Evolutionary conservation across 352 stramenopile species (phyloP), one percentile per base, ranked within the genome.

Genomic region (Phytophthora meadii): DNA sequence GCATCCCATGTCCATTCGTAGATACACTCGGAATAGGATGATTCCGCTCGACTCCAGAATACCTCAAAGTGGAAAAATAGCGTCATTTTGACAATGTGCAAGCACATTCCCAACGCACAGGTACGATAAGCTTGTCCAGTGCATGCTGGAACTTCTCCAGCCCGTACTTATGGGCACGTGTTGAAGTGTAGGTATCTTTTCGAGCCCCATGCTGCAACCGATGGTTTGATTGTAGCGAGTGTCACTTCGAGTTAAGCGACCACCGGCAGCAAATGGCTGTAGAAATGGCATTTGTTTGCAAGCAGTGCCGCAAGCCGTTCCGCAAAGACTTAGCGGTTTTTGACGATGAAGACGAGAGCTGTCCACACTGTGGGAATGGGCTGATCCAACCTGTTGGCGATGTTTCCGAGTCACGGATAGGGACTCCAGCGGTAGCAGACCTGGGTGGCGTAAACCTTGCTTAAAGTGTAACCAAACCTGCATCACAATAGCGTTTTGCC

Each of bases 151-250:
- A 41, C 8, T 34, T 44, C 22, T 15, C 6, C 4, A 30, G 4
- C 4, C 10, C 14, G 5, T 22, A 15, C 39, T 42, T 25, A 19
- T 24, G 14, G 36, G 57, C 45, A 32, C 54, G 32, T 12, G 3
- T 36, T 50, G 2, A 51, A 46, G 19, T 36, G 34, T 40, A 93
- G 82, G 82, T 83, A 36, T 72, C 81, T 7, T 92, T 92, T 68
- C 82, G 66, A 39, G 77, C 83, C 27, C 78, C 83, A 45, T 92
- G 85, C 68, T 94, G 83, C 68, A 76, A 71, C 14, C 83, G 80
- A 42, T 94, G 82, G 85, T 94, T 92, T 57, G 83, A 92, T 62
- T 94, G 83, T 70, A 87, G 70, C 54, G 80, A 89, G 59, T 90
- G 86, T 47, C 83, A 94, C 55, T 87, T 86, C 41, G 82, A 92